phyloP scores from a whole-genome alignment of 768 basidiomycete genomes.

The Phlebiopsis gigantea region DNA sequence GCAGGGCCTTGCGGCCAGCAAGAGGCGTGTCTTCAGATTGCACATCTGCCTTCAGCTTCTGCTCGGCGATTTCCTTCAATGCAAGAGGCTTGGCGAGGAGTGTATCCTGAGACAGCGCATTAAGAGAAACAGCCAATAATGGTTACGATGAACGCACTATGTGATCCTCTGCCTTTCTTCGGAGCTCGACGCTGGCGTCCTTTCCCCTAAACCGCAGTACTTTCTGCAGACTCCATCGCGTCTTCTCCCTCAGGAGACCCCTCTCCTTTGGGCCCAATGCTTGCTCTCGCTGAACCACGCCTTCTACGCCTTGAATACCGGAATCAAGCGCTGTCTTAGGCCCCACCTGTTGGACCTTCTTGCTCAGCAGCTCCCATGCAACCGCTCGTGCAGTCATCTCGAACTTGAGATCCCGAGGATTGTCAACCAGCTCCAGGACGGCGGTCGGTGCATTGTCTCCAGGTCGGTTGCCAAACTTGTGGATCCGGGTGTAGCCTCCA shows the following conservation, averaged over 20 bases:
- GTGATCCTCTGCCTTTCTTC: slow-evolving; percentile 55
- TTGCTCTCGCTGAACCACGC: slow-evolving; percentile 47
- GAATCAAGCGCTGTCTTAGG: slow-evolving; percentile 45
- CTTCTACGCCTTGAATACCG: slow-evolving; percentile 40
- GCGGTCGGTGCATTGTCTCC: slow-evolving; percentile 95
- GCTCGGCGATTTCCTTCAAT: slow-evolving; percentile 36
- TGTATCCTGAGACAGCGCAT: slow-evolving; percentile 44
- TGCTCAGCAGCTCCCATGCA: slow-evolving; percentile 74
- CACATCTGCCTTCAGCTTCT: slow-evolving; percentile 30
- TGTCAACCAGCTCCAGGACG: slow-evolving; percentile 92
- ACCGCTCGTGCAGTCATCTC: slow-evolving; percentile 86
- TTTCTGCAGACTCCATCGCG: slow-evolving; percentile 74
- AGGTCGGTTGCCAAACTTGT: slow-evolving; percentile 81
- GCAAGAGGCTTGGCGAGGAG: slow-evolving; percentile 62
- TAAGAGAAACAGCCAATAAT: background rate
- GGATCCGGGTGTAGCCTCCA: slow-evolving; percentile 94
- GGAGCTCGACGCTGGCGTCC: slow-evolving; percentile 42
- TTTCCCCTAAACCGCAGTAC: slow-evolving; percentile 53
- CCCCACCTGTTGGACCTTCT: slow-evolving; percentile 41
- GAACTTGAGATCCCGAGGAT: slow-evolving; percentile 80
- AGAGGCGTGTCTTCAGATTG: slow-evolving; percentile 15
- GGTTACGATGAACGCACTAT: slow-evolving; percentile 44
- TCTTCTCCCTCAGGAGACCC: slow-evolving; percentile 52
- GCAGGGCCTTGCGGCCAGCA: slow-evolving; percentile 14
- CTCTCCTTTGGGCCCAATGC: slow-evolving; percentile 32